A percentile compares a stretch with the other conserved stretches of the same genome.
These are phyloP conservation scores for Przewalskia tangutica DNA, from an alignment of 257 asterid species.

Conservation along the genomic window DNA sequence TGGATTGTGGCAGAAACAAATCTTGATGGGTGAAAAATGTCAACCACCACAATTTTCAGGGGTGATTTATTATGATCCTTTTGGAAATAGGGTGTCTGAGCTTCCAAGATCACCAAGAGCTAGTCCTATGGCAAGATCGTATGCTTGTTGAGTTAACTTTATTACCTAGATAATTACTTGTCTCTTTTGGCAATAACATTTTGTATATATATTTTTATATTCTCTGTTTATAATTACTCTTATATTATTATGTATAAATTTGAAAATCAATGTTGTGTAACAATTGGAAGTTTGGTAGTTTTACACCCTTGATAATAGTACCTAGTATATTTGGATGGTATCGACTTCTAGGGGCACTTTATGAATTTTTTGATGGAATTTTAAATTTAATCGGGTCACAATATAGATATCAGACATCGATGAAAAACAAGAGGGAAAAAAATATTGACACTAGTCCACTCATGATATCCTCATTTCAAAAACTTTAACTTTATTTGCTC, in stretches of 20 bases:
- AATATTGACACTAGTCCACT: no score
- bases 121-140: conserved; percentile 19
- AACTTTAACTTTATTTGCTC: no score
- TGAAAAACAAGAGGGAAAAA: no score
- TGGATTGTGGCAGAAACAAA: conserved; percentile 81
- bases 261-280: not conserved
- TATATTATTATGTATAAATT: not conserved
- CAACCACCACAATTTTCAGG: conserved; percentile 82
- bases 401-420: no score
- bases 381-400: no score
- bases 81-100: conserved; percentile 60
- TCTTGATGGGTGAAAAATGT: conserved; percentile 76
- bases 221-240: not conserved
- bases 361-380: no score
- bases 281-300: no score
- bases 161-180: not conserved
- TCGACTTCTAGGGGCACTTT: no score
- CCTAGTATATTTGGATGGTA: no score
- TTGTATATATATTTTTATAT: not conserved
- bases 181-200: not conserved
- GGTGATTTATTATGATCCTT: conserved; percentile 52
- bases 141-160: not conserved
- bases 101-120: conserved; percentile 73
- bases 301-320: no score
- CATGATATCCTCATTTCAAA: no score